Evolutionary conservation across 345 rosid genomes (phyloP).

Genomic region (Geranium brycei): DNA sequence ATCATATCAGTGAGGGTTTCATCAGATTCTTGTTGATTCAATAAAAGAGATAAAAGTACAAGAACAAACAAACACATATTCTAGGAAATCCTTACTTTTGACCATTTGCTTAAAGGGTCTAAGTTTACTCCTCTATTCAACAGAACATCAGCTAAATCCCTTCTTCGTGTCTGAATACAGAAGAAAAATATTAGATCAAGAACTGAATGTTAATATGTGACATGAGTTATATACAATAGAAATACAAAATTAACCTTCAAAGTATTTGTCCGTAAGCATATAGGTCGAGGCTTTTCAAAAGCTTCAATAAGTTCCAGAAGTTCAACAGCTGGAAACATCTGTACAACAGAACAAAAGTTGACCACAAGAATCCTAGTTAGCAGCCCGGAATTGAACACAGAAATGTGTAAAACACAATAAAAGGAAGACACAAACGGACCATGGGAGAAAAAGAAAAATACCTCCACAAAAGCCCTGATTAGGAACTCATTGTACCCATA

Average conservation of each 20-base stretch:
- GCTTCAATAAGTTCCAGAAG: constrained; percentile 87
- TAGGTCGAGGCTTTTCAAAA: constrained; percentile 89
- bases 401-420: neutral
- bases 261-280: constrained; percentile 74
- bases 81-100: constrained; percentile 42
- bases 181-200: neutral
- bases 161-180: constrained; percentile 51
- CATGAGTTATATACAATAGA: neutral
- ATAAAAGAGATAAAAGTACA: neutral
- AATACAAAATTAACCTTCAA: constrained; percentile 42
- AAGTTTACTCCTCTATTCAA: constrained; percentile 90
- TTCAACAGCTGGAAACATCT: constrained; percentile 94
- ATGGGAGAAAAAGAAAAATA: constrained; percentile 11
- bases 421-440: neutral
- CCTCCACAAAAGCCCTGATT: constrained; percentile 71
- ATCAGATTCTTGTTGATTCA: neutral
- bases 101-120: constrained; percentile 94
- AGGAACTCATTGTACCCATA: constrained; percentile 89
- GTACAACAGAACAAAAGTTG: constrained; percentile 14
- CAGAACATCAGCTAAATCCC: constrained; percentile 90
- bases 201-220: neutral
- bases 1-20: neutral
- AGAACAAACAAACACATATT: neutral
- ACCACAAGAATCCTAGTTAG: neutral
- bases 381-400: neutral